Evolutionary conservation across 2,329 filamentous ascomycete genomes (phyloP), one percentile per base, ranked within the genome.

Genomic region (Curvularia sp.): DNA sequence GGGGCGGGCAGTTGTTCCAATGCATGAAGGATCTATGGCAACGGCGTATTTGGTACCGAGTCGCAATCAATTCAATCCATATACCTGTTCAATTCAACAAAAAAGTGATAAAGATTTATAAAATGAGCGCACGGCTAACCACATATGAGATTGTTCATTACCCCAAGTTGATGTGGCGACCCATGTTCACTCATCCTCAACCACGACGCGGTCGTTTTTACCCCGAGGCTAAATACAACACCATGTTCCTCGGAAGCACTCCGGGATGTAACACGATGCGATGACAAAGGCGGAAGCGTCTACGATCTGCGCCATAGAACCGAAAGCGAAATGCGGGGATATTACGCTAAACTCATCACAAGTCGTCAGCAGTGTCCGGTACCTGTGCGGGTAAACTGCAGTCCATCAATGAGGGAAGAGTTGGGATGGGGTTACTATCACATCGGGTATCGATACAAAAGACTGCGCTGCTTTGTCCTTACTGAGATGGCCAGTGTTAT

Each of bases 181-280:
- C 15, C 13, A 10, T 5, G 26, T 53, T 31, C 42, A 33, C 15
- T 13, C 24, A 43, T 13, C 35, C 33, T 8, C 12, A 33, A 42
- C 35, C 20, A 33, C n/a, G 35, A 48, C 33, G 43, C 42, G 33
- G 22, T 0, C 31, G 8, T 22, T 24, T 48, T 48, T 53, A 24
- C 43, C 39, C 55, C 55, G 55, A 57, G 55, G 55, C 55, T 53
- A 53, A 53, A 57, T 57, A 48, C 55, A 48, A 57, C 43, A 53
- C 42, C 26, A 33, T 57, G 35, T 57, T 43, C 35, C 52, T 9
- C 55, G 55, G 43, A 20, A 47, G 33, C 53, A 53, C 42, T 53
- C 35, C 55, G 35, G 55, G 31, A 42, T 48, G 46, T 30, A 35
- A 46, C n/a, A 31, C 31, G 10, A 55, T 35, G 28, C 49, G 33